Percentiles rank a stretch among this genome's conserved stretches.
These are phyloP conservation scores for Plenodomus lindquistii DNA, from an alignment of 2,329 filamentous ascomycete genomes.

Conservation along the genomic window DNA sequence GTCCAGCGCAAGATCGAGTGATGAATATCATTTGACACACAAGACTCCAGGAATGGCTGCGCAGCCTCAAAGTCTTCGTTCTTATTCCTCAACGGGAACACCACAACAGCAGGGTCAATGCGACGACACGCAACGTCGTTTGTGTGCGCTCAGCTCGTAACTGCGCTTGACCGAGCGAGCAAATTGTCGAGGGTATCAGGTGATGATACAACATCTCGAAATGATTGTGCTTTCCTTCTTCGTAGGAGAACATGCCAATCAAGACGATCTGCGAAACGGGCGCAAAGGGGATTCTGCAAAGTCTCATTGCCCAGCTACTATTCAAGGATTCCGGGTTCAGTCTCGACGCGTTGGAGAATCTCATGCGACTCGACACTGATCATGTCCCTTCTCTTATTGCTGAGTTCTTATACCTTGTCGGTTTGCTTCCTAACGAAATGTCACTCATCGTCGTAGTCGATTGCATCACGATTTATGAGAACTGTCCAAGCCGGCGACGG, in stretches of 20 bases:
- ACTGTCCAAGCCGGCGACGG: too few relatives aligned
- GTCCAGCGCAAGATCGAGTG: not conserved
- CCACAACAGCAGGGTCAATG: not conserved
- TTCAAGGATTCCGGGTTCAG: not conserved
- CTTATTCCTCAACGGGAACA: not conserved
- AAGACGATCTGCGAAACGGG: not conserved
- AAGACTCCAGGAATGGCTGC: not conserved
- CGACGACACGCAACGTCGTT: not conserved
- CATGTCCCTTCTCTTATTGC: too few relatives aligned
- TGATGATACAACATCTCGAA: too few relatives aligned
- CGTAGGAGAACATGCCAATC: too few relatives aligned
- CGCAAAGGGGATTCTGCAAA: not conserved
- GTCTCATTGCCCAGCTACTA: not conserved
- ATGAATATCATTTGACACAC: not conserved
- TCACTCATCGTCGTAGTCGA: too few relatives aligned
- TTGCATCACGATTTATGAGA: too few relatives aligned
- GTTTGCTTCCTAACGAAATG: too few relatives aligned
- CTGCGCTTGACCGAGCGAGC: not conserved
- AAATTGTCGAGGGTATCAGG: not conserved
- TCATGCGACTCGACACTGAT: not conserved
- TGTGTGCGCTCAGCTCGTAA: not conserved
- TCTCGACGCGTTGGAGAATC: not conserved
- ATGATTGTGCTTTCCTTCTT: too few relatives aligned
- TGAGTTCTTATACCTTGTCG: too few relatives aligned
- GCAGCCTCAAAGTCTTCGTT: not conserved